Evolutionary conservation across 805 yeast genomes (phyloP).

Genomic region (Millerago galiae): DNA sequence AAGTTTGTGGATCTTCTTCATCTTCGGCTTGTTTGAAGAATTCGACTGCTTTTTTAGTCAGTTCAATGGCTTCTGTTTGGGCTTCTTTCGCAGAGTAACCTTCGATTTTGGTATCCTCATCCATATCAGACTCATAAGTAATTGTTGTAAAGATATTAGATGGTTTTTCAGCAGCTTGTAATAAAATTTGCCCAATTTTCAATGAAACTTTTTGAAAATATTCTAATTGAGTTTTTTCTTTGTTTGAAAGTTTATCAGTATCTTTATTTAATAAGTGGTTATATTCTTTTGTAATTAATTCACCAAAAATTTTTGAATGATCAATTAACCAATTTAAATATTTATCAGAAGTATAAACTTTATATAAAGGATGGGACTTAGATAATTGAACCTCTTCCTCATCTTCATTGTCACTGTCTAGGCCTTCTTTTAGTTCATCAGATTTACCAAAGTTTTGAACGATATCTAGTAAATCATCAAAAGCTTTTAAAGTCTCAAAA

Average conservation of each 20-base stretch:
- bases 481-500: slow-evolving; percentile 47
- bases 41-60: slow-evolving; percentile 47
- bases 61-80: slow-evolving; percentile 40
- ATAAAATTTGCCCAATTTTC: slow-evolving; percentile 54
- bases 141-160: slow-evolving; percentile 47
- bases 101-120: slow-evolving; percentile 23
- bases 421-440: slow-evolving; percentile 44
- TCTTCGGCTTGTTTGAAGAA: slow-evolving; percentile 55
- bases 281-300: slow-evolving; percentile 12
- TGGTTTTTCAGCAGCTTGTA: slow-evolving; percentile 62
- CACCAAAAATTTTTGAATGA: slow-evolving; percentile 21
- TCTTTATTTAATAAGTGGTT: slow-evolving; percentile 9
- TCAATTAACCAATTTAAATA: slow-evolving; percentile 45
- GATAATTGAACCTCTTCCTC: slow-evolving; percentile 32
- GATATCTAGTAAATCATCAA: slow-evolving; percentile 66
- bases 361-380: slow-evolving; percentile 50
- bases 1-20: slow-evolving; percentile 69
- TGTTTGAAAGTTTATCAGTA: slow-evolving; percentile 8
- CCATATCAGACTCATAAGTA: slow-evolving; percentile 49
- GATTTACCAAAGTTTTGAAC: slow-evolving; percentile 59
- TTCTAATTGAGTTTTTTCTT: slow-evolving; percentile 15
- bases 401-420: slow-evolving; percentile 51
- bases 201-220: slow-evolving; percentile 37
- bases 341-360: slow-evolving; percentile 30
- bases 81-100: slow-evolving; percentile 33